These are phyloP conservation scores for Cryphonectria japonica DNA, from an alignment of 2,329 filamentous ascomycete species.

Conservation along the genomic window DNA sequence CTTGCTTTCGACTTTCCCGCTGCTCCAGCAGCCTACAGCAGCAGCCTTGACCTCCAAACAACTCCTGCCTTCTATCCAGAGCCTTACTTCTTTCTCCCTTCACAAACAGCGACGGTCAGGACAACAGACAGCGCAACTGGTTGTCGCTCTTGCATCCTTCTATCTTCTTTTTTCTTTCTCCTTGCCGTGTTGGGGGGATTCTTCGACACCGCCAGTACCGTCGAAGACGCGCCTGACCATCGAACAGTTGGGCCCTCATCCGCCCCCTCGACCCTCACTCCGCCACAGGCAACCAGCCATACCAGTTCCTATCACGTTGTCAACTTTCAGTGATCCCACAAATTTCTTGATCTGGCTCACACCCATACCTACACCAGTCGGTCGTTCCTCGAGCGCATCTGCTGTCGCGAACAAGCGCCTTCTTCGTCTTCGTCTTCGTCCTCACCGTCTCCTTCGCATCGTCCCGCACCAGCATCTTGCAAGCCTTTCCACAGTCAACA, in stretches of 20 bases:
- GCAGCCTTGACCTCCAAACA: conserved; percentile 4
- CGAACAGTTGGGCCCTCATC: background rate
- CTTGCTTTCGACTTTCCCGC: background rate
- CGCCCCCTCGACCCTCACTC: background rate
- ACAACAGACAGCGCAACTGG: background rate
- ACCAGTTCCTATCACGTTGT: background rate
- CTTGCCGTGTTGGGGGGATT: background rate
- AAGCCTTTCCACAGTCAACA: conserved; percentile 31
- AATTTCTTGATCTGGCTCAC: background rate
- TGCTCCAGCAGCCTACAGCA: background rate
- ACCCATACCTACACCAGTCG: background rate
- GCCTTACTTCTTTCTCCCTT: background rate
- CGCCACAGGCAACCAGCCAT: background rate
- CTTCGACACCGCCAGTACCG: background rate
- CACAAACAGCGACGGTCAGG: background rate
- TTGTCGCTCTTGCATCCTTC: background rate
- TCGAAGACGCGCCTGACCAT: background rate
- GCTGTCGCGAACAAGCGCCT: background rate
- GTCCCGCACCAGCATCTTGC: conserved; percentile 18
- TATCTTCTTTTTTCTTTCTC: background rate
- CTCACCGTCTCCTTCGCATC: conserved; percentile 14
- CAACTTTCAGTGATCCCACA: background rate
- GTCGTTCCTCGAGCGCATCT: background rate
- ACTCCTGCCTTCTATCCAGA: conserved; percentile 4
- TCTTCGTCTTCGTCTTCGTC: background rate